Percentiles rank a stretch among this genome's conserved stretches.
phyloP scores from a whole-genome alignment of 768 basidiomycete species.

The Sarcodon sp. region DNA sequence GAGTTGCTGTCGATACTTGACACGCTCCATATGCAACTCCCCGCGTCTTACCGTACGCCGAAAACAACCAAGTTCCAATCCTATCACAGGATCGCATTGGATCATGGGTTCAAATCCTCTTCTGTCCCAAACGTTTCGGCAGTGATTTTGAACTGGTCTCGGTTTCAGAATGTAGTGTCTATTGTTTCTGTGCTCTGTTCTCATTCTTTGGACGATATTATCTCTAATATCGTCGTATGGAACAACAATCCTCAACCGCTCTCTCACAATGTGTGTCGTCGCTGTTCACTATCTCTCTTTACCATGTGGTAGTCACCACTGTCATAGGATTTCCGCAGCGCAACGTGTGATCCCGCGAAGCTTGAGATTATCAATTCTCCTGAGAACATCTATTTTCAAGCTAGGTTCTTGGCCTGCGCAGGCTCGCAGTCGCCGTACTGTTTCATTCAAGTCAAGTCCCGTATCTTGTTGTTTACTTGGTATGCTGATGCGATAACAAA shows the following conservation, averaged over 20 bases:
- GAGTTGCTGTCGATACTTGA: too few species aligned
- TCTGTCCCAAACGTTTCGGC: slow-evolving; percentile 15
- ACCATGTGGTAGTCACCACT: background rate
- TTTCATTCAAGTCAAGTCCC: slow-evolving; percentile 40
- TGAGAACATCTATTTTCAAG: slow-evolving; percentile 46
- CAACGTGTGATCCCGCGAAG: slow-evolving; percentile 26
- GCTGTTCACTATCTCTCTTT: background rate
- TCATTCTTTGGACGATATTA: slow-evolving; percentile 27
- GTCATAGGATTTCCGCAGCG: slow-evolving; percentile 12
- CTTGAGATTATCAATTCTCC: slow-evolving; percentile 45
- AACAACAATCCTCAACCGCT: slow-evolving; percentile 37
- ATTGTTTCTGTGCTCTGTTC: slow-evolving; percentile 41
- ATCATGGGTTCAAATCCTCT: too few species aligned
- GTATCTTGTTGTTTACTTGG: background rate
- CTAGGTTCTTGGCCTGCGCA: slow-evolving; percentile 46
- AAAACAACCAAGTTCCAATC: too few species aligned
- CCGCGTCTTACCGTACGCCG: too few species aligned
- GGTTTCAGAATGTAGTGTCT: slow-evolving; percentile 44
- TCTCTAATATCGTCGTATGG: slow-evolving; percentile 44
- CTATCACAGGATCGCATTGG: too few species aligned
- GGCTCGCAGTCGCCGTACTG: slow-evolving; percentile 38
- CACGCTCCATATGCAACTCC: too few species aligned
- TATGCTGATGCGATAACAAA: background rate
- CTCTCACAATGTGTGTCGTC: background rate
- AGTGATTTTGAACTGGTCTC: slow-evolving; percentile 56